Percentiles rank a stretch among this genome's conserved stretches.
Evolutionary conservation across 192 early-diverging fungal species (phyloP).

Genomic region (Linnemannia elongata): DNA sequence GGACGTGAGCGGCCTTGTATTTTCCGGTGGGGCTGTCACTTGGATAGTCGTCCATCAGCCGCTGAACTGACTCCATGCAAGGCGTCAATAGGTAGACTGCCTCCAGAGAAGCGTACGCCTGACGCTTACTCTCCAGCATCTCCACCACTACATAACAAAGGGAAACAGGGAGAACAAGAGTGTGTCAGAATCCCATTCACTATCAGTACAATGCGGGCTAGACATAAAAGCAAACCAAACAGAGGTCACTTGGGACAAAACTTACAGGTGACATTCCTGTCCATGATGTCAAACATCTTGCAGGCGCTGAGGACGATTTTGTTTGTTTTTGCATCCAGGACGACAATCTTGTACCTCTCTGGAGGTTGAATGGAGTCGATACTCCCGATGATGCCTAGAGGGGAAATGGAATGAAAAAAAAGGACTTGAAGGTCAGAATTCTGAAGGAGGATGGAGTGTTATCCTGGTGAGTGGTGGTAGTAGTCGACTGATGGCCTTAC

Average conservation of each 20-base stretch:
- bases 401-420: not conserved
- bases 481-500: constrained; percentile 13
- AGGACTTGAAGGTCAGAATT: not conserved
- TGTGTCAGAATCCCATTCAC: not conserved
- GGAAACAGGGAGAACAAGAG: not conserved
- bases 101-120: constrained; percentile 71
- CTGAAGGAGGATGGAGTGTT: not conserved
- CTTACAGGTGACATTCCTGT: constrained; percentile 77
- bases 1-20: constrained; percentile 73
- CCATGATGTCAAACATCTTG: constrained; percentile 81
- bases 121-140: constrained; percentile 69
- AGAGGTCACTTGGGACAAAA: not conserved
- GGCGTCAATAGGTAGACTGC: constrained; percentile 75
- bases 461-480: not conserved
- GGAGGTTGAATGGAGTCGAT: constrained; percentile 81
- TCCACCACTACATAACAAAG: constrained; percentile 66
- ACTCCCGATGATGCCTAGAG: constrained; percentile 75
- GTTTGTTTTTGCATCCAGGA: constrained; percentile 81
- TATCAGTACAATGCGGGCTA: not conserved
- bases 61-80: constrained; percentile 69
- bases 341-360: constrained; percentile 85
- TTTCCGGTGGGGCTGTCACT: constrained; percentile 59
- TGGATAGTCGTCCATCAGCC: constrained; percentile 72
- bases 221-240: not conserved
- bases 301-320: constrained; percentile 80